Evolutionary conservation across 2,329 filamentous ascomycete genomes (phyloP), one percentile per base, ranked within the genome.

Genomic region (Parasarocladium wereldwijsianum): DNA sequence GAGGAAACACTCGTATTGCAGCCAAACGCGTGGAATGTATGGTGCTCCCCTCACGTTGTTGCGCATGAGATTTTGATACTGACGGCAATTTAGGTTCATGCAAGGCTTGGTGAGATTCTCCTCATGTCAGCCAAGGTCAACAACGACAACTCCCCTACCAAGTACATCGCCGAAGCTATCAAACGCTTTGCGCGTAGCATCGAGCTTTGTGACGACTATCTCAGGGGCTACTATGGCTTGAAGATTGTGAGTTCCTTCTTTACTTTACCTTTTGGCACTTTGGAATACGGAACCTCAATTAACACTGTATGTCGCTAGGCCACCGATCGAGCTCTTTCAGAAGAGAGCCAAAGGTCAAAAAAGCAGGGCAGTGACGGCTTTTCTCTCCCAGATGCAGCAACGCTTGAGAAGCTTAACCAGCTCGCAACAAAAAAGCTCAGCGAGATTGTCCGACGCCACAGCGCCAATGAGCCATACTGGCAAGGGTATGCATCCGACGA

Each of bases 1-100:
- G 90, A 98, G 51, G 90, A 98, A 52, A 84, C 93, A 13, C 55
- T 98, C 25, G 61, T 96, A 30, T 64, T 93, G 34, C 70, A 74
- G 31, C 87, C 90, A 4, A 93, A 93, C 58, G 83, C 87, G 13
- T 98, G 90, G 86, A 96, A 93, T 60, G 82, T 90, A 52, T 50
- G 80, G 51, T 35, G 20, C n/a, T 9, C 12, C 16, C 19, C 14
- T 6, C 14, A 26, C 8, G 9, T 5, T 25, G 11, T 16, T 12
- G 15, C 15, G 14, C 5, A 33, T 16, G 10, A 11, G n/a, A 19
- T 26, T 10, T 18, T 13, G 15, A 22, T 6, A 25, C 23, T 29
- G 12, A 32, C 17, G 9, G n/a, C 17, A 18, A 31, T 32, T 36
- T 45, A 90, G 79, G 71, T 93, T 39, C 85, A 94, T 51, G 86